Evolutionary conservation across 2,329 filamentous ascomycete species (phyloP).

Genomic region (Claviceps sp.): DNA sequence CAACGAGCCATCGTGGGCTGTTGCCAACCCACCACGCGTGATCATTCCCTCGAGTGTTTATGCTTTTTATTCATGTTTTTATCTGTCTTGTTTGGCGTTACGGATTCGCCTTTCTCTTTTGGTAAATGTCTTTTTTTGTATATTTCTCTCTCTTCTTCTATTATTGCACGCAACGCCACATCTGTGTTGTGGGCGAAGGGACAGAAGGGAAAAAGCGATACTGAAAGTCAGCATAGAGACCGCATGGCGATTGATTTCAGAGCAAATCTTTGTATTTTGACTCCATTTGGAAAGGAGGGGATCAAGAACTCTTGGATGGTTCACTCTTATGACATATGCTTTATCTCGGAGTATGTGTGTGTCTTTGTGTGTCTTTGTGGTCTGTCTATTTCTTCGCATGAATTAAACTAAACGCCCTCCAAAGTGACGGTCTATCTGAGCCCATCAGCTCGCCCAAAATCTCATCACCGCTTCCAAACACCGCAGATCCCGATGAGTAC

Average conservation of each 20-base stretch:
- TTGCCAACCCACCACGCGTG: background rate
- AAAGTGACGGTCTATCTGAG: too few relatives aligned
- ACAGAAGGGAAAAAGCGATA: background rate
- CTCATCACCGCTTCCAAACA: too few relatives aligned
- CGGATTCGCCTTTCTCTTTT: background rate
- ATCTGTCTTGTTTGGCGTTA: background rate
- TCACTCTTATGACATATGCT: background rate
- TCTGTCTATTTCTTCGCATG: too few relatives aligned
- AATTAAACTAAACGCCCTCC: too few relatives aligned
- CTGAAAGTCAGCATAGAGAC: constrained; percentile 4
- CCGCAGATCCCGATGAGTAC: too few relatives aligned
- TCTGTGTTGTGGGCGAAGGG: too few relatives aligned
- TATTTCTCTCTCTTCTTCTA: too few relatives aligned
- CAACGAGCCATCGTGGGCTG: background rate
- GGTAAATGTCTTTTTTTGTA: background rate
- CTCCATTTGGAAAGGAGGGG: background rate
- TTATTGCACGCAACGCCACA: too few relatives aligned
- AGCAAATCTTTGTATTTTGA: background rate
- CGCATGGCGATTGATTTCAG: background rate
- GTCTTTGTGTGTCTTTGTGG: too few relatives aligned
- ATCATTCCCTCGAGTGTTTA: background rate
- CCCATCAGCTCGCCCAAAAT: too few relatives aligned
- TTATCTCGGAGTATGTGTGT: too few relatives aligned
- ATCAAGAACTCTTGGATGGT: background rate
- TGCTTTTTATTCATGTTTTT: background rate